A percentile compares a stretch with the other conserved stretches of the same genome.
phyloP scores from a whole-genome alignment of 31 red algal genomes.

The Porphyra umbilicalis region DNA sequence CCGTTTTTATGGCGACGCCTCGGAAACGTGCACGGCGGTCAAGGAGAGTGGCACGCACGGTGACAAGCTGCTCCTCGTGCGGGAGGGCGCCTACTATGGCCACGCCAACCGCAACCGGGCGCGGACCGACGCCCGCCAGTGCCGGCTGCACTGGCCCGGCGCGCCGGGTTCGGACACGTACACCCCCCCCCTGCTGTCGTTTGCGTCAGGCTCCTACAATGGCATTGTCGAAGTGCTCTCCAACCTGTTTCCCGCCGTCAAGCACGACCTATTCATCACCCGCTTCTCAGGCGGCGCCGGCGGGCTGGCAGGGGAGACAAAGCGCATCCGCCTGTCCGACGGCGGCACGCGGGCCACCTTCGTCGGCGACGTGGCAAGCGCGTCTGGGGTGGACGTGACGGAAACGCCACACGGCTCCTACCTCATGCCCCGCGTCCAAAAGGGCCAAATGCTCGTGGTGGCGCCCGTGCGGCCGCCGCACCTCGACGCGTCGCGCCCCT shows the following conservation, averaged over 20 bases:
- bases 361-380: not conserved
- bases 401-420: not conserved
- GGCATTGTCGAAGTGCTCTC: not conserved
- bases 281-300: not conserved
- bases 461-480: not conserved
- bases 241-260: not conserved
- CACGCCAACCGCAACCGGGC: slow-evolving; percentile 57
- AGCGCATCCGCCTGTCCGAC: not conserved
- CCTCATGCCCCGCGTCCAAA: not conserved
- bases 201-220: not conserved
- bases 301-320: not conserved
- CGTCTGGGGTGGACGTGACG: not conserved
- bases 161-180: slow-evolving; percentile 5
- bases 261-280: not conserved
- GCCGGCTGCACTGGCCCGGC: slow-evolving; percentile 9
- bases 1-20: slow-evolving; percentile 16
- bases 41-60: slow-evolving; percentile 7
- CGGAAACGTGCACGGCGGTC: slow-evolving; percentile 19
- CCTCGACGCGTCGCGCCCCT: not conserved
- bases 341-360: not conserved
- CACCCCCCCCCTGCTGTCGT: slow-evolving; percentile 13
- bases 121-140: slow-evolving; percentile 21
- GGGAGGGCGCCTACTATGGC: slow-evolving; percentile 27
- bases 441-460: not conserved
- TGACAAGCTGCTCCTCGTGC: slow-evolving; percentile 23